Base-by-base conservation (phyloP, 2,329 filamentous ascomycete species). In the Niveomyces coronatus region DNA sequence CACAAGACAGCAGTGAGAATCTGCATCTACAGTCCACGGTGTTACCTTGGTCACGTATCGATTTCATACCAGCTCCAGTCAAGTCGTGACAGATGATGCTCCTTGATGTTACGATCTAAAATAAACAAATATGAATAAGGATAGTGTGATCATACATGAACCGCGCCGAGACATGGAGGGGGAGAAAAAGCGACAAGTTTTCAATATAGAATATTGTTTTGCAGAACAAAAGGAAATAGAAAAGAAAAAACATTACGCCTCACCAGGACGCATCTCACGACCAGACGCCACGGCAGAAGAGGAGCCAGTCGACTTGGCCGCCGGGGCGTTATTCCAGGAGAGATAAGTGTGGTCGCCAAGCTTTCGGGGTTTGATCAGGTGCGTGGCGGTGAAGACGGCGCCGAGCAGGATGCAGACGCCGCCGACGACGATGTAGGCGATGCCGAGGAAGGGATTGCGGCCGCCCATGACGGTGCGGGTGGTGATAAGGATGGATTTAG, bases 311-410 rank as follows among this genome's bases (percentile, higher is more conserved):
- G 60, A 51, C 52, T 67, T 67, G 44, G 58, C 47, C n/a, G 61
- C 49, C 2, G 70, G 68, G 1, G 63, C 64, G 42, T 76, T 76
- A 58, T 96, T 95, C 91, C 91, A 98, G 17, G 85, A 91, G 34
- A 98, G 73, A 58, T 98, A 96, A 8, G 87, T 95, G 61, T 96
- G 91, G 59, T 98, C 91, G 44, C 91, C 91, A 29, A 98, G 75
- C 82, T 96, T 98, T 54, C 91, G 89, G 45, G 91, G 91, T 57
- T 84, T 88, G 61, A 98, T 79, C 46, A 96, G 70, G 63, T 96
- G 88, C 1, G 86, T 88, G 44, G 86, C 72, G 23, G 89, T 88
- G 63, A 98, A 98, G 39, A 96, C 57, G 18, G 77, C 76, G 35
- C 91, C 91, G 8, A 98, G 75, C 19, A 95, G 57, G 49, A 98